Base-by-base conservation (phyloP, 257 asterid species). In the Anisodus tanguticus region DNA sequence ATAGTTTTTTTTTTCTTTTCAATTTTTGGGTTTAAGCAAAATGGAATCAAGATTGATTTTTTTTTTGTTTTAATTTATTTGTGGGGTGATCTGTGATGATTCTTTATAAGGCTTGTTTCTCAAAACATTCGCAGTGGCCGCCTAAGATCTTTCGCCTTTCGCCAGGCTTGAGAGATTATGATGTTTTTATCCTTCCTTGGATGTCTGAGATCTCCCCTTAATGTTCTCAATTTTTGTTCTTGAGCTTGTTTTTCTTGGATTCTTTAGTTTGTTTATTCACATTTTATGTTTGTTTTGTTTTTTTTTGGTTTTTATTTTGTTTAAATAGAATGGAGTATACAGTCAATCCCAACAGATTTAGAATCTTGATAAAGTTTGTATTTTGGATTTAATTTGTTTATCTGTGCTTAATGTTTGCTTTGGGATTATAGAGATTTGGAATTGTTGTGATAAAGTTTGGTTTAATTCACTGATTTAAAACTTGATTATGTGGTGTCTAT, bases 121-220 rank as follows among this genome's bases (percentile, higher is more conserved):
- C 94, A 81, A 89, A 49, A 79, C 93, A 92, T 92, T 91, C 91
- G 94, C 94, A 90, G 96, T 92, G 93, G 95, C 95, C 91, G 92
- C 82, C 94, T 90, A 66, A 92, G 91, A 70, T 88, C 93, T 91
- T 90, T 91, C 93, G 93, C 94, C 93, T 89, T 87, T 88, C 91
- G 94, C 93, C 92, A 63, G 95, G 97, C 95, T 91, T 85, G 97
- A 93, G 95, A 93, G 95, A 84, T 78, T 54, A 4, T 90, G 97
- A 92, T 91, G 95, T 76, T 86, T 80, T 9, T 89, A 47, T 91
- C 97, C 93, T 93, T 93, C 97, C 95, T 93, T 90, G 95, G 97
- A 93, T 91, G 95, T 89, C 94, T 93, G 95, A 93, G 90, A 68
- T 62, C 13, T 19, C 68, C 37, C 37, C 68, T 11, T n/a, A 62